Evolutionary conservation across 2,329 filamentous ascomycete genomes (phyloP).

Genomic region (Aspergillus terreus): DNA sequence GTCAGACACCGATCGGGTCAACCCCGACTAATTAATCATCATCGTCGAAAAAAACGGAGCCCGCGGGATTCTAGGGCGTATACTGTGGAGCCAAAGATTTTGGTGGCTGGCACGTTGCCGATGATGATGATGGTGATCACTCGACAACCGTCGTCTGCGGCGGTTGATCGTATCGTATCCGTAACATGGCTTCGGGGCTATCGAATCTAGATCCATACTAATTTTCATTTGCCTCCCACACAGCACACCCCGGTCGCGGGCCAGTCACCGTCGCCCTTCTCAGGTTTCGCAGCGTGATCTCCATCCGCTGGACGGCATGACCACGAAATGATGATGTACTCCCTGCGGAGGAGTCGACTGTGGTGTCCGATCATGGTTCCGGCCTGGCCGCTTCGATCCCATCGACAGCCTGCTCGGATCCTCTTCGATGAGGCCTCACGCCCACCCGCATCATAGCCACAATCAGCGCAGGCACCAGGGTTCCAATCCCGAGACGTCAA

Average conservation of each 20-base stretch:
- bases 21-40: background rate
- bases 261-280: too few relatives aligned
- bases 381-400: too few relatives aligned
- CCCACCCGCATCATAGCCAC: background rate
- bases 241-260: background rate
- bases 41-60: background rate
- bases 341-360: too few relatives aligned
- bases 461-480: background rate
- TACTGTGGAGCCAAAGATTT: background rate
- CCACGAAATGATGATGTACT: too few relatives aligned
- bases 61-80: background rate
- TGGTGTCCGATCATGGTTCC: too few relatives aligned
- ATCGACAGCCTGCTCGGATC: background rate
- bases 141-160: background rate
- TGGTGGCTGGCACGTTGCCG: background rate
- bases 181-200: background rate
- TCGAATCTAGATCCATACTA: background rate
- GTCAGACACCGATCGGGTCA: background rate
- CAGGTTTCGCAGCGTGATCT: too few relatives aligned
- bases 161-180: background rate
- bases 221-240: background rate
- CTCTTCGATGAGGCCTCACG: background rate
- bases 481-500: background rate
- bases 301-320: too few relatives aligned
- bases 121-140: background rate